Conservation (phyloP, 148 eudicot genomes). For the Chenopodium quinoa region DNA sequence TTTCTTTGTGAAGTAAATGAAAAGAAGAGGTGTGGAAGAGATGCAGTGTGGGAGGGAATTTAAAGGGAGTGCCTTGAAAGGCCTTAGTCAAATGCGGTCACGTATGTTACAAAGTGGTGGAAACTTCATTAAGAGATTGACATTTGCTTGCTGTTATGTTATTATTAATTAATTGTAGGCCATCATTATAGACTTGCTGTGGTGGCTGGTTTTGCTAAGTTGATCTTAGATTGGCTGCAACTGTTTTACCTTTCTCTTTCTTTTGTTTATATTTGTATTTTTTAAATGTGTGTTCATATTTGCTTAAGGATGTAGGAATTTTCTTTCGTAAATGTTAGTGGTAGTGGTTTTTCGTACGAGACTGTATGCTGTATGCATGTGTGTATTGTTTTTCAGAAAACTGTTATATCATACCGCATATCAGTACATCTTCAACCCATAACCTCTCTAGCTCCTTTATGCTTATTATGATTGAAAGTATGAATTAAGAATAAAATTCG, state of each 20-base stretch:
- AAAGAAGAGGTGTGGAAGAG: constrained; percentile 24
- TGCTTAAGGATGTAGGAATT: constrained; percentile 12
- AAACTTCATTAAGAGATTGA: constrained; percentile 18
- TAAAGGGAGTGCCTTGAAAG: constrained; percentile 33
- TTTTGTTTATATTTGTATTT: neutral
- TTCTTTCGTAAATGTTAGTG: neutral
- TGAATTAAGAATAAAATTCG: too few species aligned
- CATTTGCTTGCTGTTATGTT: constrained; percentile 20
- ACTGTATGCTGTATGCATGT: constrained; percentile 19
- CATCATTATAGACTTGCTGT: constrained; percentile 23
- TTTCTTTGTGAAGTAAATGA: constrained; percentile 14
- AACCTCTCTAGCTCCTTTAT: too few species aligned
- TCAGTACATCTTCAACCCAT: too few species aligned
- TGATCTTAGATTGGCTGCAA: constrained; percentile 24
- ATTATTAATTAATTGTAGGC: constrained; percentile 24
- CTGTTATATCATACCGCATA: neutral
- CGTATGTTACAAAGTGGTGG: constrained; percentile 20
- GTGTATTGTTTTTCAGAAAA: neutral
- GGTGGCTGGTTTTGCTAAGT: constrained; percentile 28
- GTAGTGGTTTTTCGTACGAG: neutral
- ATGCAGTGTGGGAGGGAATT: constrained; percentile 31
- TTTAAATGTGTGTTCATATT: constrained; percentile 3
- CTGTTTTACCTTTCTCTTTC: neutral
- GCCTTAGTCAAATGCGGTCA: constrained; percentile 35
- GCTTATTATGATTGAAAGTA: too few species aligned